Conservation (phyloP, 2,329 filamentous ascomycete species). For the Epichloe amarillans region DNA sequence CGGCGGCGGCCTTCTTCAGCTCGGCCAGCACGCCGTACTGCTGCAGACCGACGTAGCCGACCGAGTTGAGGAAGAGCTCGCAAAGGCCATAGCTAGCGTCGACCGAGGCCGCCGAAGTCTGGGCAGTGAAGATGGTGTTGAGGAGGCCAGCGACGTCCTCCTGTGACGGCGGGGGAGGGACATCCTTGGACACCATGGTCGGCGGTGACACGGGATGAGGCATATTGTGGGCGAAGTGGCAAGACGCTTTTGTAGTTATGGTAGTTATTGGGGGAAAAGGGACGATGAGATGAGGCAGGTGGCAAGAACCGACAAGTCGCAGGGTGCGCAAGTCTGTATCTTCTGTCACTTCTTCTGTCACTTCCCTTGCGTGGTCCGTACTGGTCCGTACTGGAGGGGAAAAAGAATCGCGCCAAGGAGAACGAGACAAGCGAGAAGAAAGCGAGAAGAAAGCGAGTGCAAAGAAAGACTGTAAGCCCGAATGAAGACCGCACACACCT, state of each 20-base stretch:
- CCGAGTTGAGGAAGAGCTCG: slow-evolving; percentile 40
- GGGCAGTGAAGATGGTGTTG: slow-evolving; percentile 53
- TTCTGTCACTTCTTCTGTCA: too few relatives aligned
- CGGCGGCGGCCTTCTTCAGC: slow-evolving; percentile 60
- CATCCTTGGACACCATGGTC: slow-evolving; percentile 33
- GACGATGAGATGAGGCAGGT: neutral
- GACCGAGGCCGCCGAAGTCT: slow-evolving; percentile 56
- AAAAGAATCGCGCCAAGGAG: too few relatives aligned
- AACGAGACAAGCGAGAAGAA: too few relatives aligned
- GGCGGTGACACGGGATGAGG: slow-evolving; percentile 37
- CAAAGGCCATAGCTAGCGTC: slow-evolving; percentile 50
- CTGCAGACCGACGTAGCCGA: slow-evolving; percentile 39
- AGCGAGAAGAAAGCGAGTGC: neutral
- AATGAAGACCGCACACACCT: neutral
- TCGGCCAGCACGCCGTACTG: slow-evolving; percentile 42
- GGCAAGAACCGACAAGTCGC: too few relatives aligned
- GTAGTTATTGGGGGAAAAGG: too few relatives aligned
- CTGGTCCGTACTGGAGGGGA: too few relatives aligned
- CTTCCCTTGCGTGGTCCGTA: too few relatives aligned
- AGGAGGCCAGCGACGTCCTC: slow-evolving; percentile 54
- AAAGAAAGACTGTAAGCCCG: neutral
- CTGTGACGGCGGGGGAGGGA: slow-evolving; percentile 45
- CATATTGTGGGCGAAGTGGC: slow-evolving; percentile 25
- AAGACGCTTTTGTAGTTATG: too few relatives aligned
- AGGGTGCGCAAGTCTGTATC: too few relatives aligned